A percentile compares a stretch with the other conserved stretches of the same genome.
These are phyloP conservation scores for Gentiana macrophylla DNA, from an alignment of 257 asterid species.

Conservation along the genomic window DNA sequence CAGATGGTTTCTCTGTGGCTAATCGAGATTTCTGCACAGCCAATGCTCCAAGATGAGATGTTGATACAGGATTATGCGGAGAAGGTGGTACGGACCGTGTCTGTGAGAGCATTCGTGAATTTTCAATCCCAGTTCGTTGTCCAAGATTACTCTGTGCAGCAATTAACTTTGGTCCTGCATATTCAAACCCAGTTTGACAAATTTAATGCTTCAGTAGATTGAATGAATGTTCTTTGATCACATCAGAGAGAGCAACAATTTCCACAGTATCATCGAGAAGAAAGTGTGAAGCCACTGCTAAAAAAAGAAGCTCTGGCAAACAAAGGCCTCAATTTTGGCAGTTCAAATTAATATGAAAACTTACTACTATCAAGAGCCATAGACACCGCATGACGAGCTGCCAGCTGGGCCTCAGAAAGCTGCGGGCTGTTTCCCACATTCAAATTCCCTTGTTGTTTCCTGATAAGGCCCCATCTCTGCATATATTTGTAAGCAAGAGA, in stretches of 20 bases:
- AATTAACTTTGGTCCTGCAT: conserved; percentile 18
- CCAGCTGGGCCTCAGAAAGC: conserved; percentile 8
- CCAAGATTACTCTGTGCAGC: conserved; percentile 12
- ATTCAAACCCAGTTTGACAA: neutral
- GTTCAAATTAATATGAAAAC: neutral
- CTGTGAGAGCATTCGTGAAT: conserved; percentile 16
- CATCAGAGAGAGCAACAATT: neutral
- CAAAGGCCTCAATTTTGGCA: neutral
- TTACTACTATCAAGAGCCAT: conserved; percentile 17
- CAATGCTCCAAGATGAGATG: conserved; percentile 11
- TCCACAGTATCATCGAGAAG: neutral
- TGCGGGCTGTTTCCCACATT: conserved; percentile 4
- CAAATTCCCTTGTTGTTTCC: conserved; percentile 15
- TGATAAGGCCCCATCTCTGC: conserved; percentile 58
- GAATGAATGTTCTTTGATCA: neutral
- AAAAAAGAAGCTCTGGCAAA: too few species aligned
- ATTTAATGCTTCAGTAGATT: too few species aligned
- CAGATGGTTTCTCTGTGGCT: conserved; percentile 21
- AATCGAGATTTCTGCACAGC: conserved; percentile 23
- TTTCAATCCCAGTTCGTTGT: conserved; percentile 19
- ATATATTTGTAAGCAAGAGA: conserved; percentile 11
- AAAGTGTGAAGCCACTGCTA: neutral
- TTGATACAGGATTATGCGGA: conserved; percentile 18
- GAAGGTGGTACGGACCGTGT: conserved; percentile 15
- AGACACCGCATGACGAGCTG: conserved; percentile 7